Conservation (phyloP, 495 filamentous ascomycete genomes). For the Venustampulla echinocandica region DNA sequence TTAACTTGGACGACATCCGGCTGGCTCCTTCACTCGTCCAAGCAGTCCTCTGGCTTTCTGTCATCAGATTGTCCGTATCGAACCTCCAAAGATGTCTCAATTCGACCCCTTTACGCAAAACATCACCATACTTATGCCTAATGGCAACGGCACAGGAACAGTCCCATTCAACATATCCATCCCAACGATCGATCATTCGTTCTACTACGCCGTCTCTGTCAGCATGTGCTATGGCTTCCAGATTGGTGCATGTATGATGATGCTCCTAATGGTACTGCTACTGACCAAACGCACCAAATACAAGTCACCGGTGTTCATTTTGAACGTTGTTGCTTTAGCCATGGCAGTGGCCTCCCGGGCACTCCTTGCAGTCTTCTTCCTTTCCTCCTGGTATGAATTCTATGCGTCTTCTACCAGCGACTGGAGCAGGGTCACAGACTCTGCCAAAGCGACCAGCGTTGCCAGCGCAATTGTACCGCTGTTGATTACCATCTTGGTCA, state of each 20-base stretch:
- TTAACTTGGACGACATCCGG: no score
- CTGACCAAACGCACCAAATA: constrained; percentile 48
- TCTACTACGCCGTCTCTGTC: constrained; percentile 41
- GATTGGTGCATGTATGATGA: constrained; percentile 61
- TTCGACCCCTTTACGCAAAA: constrained; percentile 54
- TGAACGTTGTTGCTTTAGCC: constrained; percentile 51
- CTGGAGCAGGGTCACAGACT: constrained; percentile 37
- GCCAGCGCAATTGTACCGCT: constrained; percentile 44
- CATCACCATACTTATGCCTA: constrained; percentile 47
- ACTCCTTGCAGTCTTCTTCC: constrained; percentile 49
- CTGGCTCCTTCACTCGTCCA: no score
- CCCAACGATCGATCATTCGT: constrained; percentile 36
- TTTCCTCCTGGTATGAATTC: constrained; percentile 45
- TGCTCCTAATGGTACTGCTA: constrained; percentile 56
- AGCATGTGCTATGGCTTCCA: constrained; percentile 65
- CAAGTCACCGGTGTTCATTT: constrained; percentile 54
- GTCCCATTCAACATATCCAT: constrained; percentile 43
- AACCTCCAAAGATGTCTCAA: no score
- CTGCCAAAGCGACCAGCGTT: constrained; percentile 43
- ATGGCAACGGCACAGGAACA: constrained; percentile 41
- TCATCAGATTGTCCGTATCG: no score
- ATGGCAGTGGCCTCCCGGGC: constrained; percentile 54
- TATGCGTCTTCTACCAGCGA: constrained; percentile 54
- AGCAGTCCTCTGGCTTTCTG: no score
- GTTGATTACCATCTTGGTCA: constrained; percentile 51